A percentile compares a stretch with the other conserved stretches of the same genome.
Evolutionary conservation across 352 stramenopile species (phyloP).

Genomic region (Phytophthora rubi): DNA sequence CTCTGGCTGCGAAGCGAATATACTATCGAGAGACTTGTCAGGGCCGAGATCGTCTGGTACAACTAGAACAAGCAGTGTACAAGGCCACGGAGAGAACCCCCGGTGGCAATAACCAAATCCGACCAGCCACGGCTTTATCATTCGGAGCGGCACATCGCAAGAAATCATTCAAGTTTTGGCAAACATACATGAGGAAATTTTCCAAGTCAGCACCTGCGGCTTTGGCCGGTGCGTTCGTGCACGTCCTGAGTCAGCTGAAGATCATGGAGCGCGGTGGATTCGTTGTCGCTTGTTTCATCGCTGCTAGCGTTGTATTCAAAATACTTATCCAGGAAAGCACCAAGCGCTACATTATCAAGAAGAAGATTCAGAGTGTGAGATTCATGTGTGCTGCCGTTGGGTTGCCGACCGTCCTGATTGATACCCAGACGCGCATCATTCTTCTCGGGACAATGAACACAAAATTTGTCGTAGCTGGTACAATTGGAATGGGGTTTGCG

Average conservation of each 20-base stretch:
- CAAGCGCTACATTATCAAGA: constrained; percentile 36
- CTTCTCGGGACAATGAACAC: constrained; percentile 35
- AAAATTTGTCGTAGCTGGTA: constrained; percentile 21
- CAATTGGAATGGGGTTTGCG: constrained; percentile 36
- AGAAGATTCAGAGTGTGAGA: constrained; percentile 31
- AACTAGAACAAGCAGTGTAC: neutral
- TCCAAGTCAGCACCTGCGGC: constrained; percentile 22
- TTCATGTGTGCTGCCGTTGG: constrained; percentile 44
- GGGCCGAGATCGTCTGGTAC: neutral
- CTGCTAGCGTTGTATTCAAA: constrained; percentile 15
- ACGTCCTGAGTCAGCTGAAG: constrained; percentile 23
- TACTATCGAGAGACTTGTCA: constrained; percentile 22
- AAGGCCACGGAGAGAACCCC: neutral
- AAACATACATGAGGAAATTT: constrained; percentile 17
- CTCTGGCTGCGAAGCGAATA: constrained; percentile 2
- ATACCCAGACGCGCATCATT: constrained; percentile 48
- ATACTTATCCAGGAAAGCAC: constrained; percentile 41
- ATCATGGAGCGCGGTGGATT: constrained; percentile 9
- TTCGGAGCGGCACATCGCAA: neutral
- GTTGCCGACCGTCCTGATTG: constrained; percentile 47
- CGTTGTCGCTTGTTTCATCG: constrained; percentile 22
- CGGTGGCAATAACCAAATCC: neutral
- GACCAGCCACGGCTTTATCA: neutral
- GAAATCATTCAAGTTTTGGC: constrained; percentile 18
- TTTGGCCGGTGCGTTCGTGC: constrained; percentile 30